Evolutionary conservation across 495 filamentous ascomycete genomes (phyloP).

Genomic region (Hypoxylon perforatum): DNA sequence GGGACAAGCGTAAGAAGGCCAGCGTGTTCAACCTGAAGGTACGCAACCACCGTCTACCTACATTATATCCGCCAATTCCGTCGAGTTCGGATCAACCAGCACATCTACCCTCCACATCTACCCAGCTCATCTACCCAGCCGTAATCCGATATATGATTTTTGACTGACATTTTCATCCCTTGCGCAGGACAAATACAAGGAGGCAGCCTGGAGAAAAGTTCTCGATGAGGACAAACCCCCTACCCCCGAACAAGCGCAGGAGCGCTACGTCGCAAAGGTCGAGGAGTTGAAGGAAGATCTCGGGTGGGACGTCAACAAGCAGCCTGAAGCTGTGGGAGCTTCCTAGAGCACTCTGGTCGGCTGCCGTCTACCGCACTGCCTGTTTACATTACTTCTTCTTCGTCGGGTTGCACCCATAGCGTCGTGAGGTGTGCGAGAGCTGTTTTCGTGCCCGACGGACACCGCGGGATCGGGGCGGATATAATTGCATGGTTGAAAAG

Average conservation of each 20-base stretch:
- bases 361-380: not conserved
- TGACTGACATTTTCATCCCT: not conserved
- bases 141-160: no score
- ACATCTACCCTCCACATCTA: not conserved
- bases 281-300: conserved; percentile 74
- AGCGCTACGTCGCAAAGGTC: conserved; percentile 77
- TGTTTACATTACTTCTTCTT: not conserved
- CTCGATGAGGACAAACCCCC: conserved; percentile 68
- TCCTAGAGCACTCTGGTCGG: conserved; percentile 7
- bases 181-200: conserved; percentile 79
- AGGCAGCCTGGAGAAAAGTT: conserved; percentile 75
- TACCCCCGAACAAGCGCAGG: conserved; percentile 72
- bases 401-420: conserved; percentile 2
- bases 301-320: conserved; percentile 68
- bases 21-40: conserved; percentile 70
- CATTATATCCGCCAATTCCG: not conserved
- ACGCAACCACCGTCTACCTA: conserved; percentile 25
- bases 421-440: conserved; percentile 15
- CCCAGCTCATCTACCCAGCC: not conserved
- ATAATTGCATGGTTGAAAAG: conserved; percentile 3
- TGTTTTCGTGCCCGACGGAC: not conserved
- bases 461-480: conserved; percentile 2
- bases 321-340: conserved; percentile 63
- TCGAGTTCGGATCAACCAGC: not conserved
- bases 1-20: conserved; percentile 54